Percentiles rank a stretch among this genome's conserved stretches.
Evolutionary conservation across 331 rosid species (phyloP).

Genomic region (Prunus yedoensis): DNA sequence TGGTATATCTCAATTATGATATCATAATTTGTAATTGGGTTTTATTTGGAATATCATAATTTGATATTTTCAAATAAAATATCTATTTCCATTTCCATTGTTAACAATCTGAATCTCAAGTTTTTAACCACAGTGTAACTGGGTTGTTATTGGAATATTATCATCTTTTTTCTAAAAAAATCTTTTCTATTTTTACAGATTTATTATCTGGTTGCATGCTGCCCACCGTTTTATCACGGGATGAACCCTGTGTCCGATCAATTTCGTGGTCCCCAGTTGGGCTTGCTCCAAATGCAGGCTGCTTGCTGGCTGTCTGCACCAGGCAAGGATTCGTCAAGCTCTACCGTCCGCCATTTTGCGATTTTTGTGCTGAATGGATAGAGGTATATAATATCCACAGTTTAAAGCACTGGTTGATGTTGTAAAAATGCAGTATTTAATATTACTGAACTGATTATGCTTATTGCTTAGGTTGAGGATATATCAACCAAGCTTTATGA

Average conservation of each 20-base stretch:
- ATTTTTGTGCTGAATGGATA: slow-evolving; percentile 83
- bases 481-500: slow-evolving; percentile 55
- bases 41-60: neutral
- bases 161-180: neutral
- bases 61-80: neutral
- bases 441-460: neutral
- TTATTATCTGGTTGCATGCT: slow-evolving; percentile 68
- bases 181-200: slow-evolving; percentile 42
- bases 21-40: neutral
- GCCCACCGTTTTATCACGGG: slow-evolving; percentile 65
- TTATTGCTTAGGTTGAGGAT: slow-evolving; percentile 71
- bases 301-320: slow-evolving; percentile 87
- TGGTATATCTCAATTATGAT: neutral
- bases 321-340: slow-evolving; percentile 73
- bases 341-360: slow-evolving; percentile 74
- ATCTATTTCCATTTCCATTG: neutral
- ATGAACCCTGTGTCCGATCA: slow-evolving; percentile 64
- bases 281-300: slow-evolving; percentile 75
- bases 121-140: too few relatives aligned
- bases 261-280: slow-evolving; percentile 95
- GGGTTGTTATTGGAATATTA: neutral
- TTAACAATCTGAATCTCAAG: too few relatives aligned
- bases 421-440: neutral
- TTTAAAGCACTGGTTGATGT: slow-evolving; percentile 5
- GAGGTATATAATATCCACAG: slow-evolving; percentile 45